phyloP scores from a whole-genome alignment of 176 grass and related monocot species.

The Juncus effusus region DNA sequence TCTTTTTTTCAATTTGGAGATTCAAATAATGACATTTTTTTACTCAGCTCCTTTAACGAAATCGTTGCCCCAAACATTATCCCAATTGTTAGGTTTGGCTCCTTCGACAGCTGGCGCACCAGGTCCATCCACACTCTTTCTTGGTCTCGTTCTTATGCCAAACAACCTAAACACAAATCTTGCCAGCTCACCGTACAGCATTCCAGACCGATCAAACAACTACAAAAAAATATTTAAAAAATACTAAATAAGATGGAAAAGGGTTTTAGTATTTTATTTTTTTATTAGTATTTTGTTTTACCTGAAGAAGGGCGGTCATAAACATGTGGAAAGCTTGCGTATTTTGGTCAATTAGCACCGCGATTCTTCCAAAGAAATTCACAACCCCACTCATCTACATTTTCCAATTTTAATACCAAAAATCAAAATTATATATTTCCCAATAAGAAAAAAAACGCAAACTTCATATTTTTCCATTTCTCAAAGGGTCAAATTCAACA shows the following conservation, averaged over 20 bases:
- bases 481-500: too few species aligned
- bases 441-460: not conserved
- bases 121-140: constrained; percentile 46
- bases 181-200: constrained; percentile 83
- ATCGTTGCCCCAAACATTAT: constrained; percentile 57
- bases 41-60: constrained; percentile 37
- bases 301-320: constrained; percentile 75
- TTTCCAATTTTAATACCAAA: not conserved
- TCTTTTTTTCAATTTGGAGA: too few species aligned
- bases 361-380: constrained; percentile 84
- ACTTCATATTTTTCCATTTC: not conserved
- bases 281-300: not conserved
- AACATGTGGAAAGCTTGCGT: constrained; percentile 89
- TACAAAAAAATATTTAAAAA: constrained; percentile 24
- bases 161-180: constrained; percentile 63
- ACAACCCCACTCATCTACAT: constrained; percentile 84
- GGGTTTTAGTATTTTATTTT: too few species aligned
- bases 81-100: constrained; percentile 51
- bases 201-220: constrained; percentile 80
- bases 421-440: constrained; percentile 8
- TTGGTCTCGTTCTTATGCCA: constrained; percentile 53
- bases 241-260: not conserved
- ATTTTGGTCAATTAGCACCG: constrained; percentile 79
- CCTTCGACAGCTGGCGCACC: constrained; percentile 35
- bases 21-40: not conserved